phyloP scores from a whole-genome alignment of 2,329 filamentous ascomycete genomes.

The Stachybotrys chlorohalonatus region DNA sequence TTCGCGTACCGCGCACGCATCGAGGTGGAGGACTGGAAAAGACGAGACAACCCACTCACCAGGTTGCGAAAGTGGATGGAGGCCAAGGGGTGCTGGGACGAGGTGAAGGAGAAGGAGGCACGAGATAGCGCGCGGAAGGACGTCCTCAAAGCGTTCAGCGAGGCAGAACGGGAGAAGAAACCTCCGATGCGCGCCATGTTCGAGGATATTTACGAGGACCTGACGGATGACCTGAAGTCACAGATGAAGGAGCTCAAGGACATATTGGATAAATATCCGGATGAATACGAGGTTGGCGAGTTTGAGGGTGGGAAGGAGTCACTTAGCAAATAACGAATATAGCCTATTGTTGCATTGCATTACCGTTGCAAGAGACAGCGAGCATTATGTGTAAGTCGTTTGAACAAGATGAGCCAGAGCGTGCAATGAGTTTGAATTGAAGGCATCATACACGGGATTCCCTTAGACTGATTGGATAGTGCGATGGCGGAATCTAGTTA shows the following conservation, averaged over 20 bases:
- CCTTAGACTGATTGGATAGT: too few species aligned
- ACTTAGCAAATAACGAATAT: slow-evolving; percentile 23
- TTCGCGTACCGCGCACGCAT: slow-evolving; percentile 91
- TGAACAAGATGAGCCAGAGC: not conserved
- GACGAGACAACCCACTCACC: slow-evolving; percentile 81
- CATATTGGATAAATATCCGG: slow-evolving; percentile 77
- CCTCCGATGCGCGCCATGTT: slow-evolving; percentile 66
- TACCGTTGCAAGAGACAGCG: too few species aligned
- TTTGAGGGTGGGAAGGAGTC: slow-evolving; percentile 67
- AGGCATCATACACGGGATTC: too few species aligned
- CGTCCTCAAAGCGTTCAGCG: slow-evolving; percentile 73
- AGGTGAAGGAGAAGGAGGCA: slow-evolving; percentile 67
- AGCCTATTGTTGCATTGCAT: too few species aligned
- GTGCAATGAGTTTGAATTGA: not conserved
- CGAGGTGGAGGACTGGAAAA: slow-evolving; percentile 94
- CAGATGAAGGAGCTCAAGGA: slow-evolving; percentile 66
- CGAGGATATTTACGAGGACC: slow-evolving; percentile 78
- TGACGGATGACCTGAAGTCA: slow-evolving; percentile 67
- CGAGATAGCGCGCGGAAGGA: slow-evolving; percentile 60
- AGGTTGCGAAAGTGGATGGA: slow-evolving; percentile 88
- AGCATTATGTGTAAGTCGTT: too few species aligned
- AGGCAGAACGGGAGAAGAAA: slow-evolving; percentile 75
- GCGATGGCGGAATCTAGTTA: too few species aligned
- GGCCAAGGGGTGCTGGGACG: slow-evolving; percentile 72
- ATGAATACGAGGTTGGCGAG: slow-evolving; percentile 77